phyloP scores from a whole-genome alignment of 305 asterid species.

The Fraxinus ornus region DNA sequence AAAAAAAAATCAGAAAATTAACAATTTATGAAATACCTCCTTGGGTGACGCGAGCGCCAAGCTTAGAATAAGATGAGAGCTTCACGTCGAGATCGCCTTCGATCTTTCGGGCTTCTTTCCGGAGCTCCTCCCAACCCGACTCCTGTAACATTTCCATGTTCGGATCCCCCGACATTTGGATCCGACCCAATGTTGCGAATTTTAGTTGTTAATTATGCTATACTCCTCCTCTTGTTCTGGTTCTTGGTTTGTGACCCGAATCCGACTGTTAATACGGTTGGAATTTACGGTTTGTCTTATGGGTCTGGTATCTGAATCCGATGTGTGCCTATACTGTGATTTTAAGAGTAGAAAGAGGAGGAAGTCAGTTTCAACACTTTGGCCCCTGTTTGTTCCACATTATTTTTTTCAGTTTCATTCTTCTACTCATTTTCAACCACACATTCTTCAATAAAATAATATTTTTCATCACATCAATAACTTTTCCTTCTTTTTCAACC shows the following conservation, averaged over 20 bases:
- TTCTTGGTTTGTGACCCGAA: conserved; percentile 7
- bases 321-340: background rate
- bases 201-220: background rate
- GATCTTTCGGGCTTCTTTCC: conserved; percentile 82
- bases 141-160: conserved; percentile 75
- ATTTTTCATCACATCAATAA: too few species aligned
- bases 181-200: conserved; percentile 31
- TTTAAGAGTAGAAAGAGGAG: background rate
- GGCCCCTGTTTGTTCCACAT: background rate
- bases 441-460: too few species aligned
- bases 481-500: too few species aligned
- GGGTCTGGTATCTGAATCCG: background rate
- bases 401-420: too few species aligned
- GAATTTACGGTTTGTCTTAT: background rate
- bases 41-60: conserved; percentile 84
- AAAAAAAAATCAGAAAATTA: background rate
- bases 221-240: background rate
- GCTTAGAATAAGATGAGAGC: conserved; percentile 92
- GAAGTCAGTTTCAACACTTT: background rate
- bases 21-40: conserved; percentile 41
- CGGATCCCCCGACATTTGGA: conserved; percentile 46
- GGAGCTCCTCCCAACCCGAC: conserved; percentile 97
- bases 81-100: conserved; percentile 98
- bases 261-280: background rate
- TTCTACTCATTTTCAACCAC: too few species aligned